Conservation (phyloP, 2,329 filamentous ascomycete genomes). For the Xylaria sp. region DNA sequence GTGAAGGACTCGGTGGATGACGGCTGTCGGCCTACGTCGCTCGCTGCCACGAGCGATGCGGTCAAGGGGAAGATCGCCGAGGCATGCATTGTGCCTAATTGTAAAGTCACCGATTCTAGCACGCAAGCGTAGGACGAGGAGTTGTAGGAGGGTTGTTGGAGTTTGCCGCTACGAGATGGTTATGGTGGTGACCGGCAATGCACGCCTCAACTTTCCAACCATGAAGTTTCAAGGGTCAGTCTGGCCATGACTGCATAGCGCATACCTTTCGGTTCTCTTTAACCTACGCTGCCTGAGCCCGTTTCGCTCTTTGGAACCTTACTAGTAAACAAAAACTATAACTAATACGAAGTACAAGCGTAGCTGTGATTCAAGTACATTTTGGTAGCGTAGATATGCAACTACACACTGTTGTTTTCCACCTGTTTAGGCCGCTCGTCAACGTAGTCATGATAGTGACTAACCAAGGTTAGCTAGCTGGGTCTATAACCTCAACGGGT, state of each 20-base stretch:
- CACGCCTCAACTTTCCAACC: background rate
- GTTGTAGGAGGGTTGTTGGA: slow-evolving; percentile 57
- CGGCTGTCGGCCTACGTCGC: slow-evolving; percentile 59
- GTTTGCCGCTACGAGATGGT: slow-evolving; percentile 42
- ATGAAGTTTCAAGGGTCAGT: background rate
- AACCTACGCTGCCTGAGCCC: background rate
- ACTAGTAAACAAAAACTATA: background rate
- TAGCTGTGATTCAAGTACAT: background rate
- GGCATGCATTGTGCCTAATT: slow-evolving; percentile 60
- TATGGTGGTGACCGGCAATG: background rate
- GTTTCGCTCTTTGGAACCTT: background rate
- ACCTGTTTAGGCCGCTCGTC: background rate
- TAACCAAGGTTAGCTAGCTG: background rate
- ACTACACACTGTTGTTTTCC: background rate
- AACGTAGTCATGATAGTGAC: background rate
- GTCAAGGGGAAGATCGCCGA: slow-evolving; percentile 56
- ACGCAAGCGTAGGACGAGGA: slow-evolving; percentile 55
- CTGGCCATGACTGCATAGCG: background rate
- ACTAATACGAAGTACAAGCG: background rate
- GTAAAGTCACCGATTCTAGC: slow-evolving; percentile 56
- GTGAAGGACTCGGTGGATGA: slow-evolving; percentile 60
- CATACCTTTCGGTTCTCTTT: background rate
- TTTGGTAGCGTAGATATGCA: background rate
- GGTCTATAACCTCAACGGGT: background rate
- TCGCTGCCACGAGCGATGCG: slow-evolving; percentile 57